A percentile compares a stretch with the other conserved stretches of the same genome.
These are phyloP conservation scores for Aspergillus sp. DNA, from an alignment of 2,329 filamentous ascomycete genomes.

Conservation along the genomic window DNA sequence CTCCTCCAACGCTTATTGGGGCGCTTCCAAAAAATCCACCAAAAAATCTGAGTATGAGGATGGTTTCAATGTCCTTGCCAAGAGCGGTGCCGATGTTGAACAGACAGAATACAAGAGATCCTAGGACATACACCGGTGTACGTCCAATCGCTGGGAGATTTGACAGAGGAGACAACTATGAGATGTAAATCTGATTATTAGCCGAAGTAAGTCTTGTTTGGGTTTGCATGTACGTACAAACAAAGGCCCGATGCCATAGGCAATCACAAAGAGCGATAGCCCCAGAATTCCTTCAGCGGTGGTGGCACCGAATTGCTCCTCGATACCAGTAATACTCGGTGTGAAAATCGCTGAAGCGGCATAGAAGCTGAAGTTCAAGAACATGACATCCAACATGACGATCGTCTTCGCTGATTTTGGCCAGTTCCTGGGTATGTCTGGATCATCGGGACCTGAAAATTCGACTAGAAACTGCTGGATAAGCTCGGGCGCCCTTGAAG, in stretches of 20 bases:
- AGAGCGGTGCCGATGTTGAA: slow-evolving; percentile 9
- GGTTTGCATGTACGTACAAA: slow-evolving; percentile 1
- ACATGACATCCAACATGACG: slow-evolving; percentile 1
- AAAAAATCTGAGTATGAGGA: slow-evolving; percentile 5
- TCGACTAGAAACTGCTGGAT: no score
- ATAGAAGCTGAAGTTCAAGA: slow-evolving; percentile 11
- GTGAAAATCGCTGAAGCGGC: slow-evolving; percentile 39
- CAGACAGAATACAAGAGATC: slow-evolving; percentile 7
- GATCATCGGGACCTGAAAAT: no score
- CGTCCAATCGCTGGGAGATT: slow-evolving; percentile 7
- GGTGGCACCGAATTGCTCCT: slow-evolving; percentile 48
- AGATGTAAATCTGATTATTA: no score
- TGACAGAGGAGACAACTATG: slow-evolving; percentile 2
- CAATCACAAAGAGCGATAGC: slow-evolving; percentile 57
- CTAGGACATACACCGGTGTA: slow-evolving; percentile 8
- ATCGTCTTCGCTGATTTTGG: no score
- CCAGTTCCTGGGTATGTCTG: no score
- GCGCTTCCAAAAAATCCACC: no score
- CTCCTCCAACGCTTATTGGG: no score
- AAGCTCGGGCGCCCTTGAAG: no score
- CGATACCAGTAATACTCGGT: slow-evolving; percentile 43
- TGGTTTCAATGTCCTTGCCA: slow-evolving; percentile 6
- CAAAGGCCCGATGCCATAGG: slow-evolving; percentile 29
- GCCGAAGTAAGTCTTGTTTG: no score
- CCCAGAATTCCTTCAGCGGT: slow-evolving; percentile 50